Conservation (phyloP, 2,329 filamentous ascomycete species). For the Shiraia sp. region DNA sequence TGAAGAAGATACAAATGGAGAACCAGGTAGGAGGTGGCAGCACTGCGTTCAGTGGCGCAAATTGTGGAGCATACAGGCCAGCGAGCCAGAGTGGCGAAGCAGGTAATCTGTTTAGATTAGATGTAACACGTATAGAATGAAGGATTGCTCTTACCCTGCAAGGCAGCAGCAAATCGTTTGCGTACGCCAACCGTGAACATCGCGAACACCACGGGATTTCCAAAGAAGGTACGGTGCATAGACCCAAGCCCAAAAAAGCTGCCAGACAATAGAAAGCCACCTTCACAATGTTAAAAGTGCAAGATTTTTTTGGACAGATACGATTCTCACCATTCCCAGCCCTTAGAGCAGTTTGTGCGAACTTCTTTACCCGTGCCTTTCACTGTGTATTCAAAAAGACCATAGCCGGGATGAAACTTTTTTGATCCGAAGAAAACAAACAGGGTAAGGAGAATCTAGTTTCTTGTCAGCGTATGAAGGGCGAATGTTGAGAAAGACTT, state of each 20-base stretch:
- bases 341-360: conserved; percentile 31
- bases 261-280: conserved; percentile 43
- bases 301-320: too few species aligned
- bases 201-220: conserved; percentile 37
- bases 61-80: conserved; percentile 36
- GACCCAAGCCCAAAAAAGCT: conserved; percentile 43
- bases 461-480: background rate
- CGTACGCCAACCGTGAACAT: conserved; percentile 38
- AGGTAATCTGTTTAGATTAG: conserved; percentile 27
- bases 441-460: conserved; percentile 19
- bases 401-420: conserved; percentile 39
- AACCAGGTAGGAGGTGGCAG: conserved; percentile 37
- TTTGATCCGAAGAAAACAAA: conserved; percentile 37
- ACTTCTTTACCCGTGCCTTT: conserved; percentile 28
- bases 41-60: conserved; percentile 27
- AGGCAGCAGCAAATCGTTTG: conserved; percentile 41
- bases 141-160: conserved; percentile 26
- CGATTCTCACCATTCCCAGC: conserved; percentile 46
- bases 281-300: too few species aligned
- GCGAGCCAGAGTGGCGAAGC: conserved; percentile 40
- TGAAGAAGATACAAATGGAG: conserved; percentile 36
- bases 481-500: conserved; percentile 17
- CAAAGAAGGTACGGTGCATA: conserved; percentile 41
- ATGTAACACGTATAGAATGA: background rate
- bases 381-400: conserved; percentile 34